Evolutionary conservation across 2,329 filamentous ascomycete species (phyloP), one percentile per base, ranked within the genome.

Genomic region (Pseudocercospora ulei): DNA sequence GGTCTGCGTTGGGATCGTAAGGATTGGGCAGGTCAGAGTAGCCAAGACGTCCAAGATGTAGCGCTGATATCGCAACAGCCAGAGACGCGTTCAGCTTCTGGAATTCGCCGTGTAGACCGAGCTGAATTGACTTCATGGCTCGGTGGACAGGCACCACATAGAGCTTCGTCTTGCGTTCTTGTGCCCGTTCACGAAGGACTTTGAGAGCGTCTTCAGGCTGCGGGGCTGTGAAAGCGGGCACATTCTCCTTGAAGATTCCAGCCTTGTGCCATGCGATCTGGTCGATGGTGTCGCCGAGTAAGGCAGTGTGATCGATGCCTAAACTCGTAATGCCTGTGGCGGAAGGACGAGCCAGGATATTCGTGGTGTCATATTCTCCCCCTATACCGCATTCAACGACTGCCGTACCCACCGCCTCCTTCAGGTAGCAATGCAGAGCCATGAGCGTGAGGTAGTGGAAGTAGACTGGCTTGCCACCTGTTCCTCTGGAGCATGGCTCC

Each of bases 301-400:
- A 77, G 3, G 72, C 76, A 1, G 80, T 77, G 60, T 95, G 87
- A 53, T 95, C 87, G 44, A 94, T 80, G 3, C 84, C 86, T 27
- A 95, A 61, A 54, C 80, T 85, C 12, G 85, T 79, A 23, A 95
- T 77, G 0, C 80, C 82, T 1, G 77, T 73, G 1, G 78, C 79
- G 4, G 74, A 78, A 1, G 86, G 80, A 7, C 73, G 70, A 7
- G 71, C 67, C 4, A 98, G 62, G 13, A 96, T 73, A 56, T 96
- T 96, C 6, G 90, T 98, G 17, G 82, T 81, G 56, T 96, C 88
- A 55, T 86, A 86, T 63, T 94, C 84, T 33, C 87, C 90, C 9
- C 90, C 90, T 47, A 96, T 92, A 0, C 90, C 90, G 54, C 85
- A 93, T 63, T 98, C 90, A 20, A 96, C 72, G 6, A 96, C 76